Evolutionary conservation across 148 eudicot genomes (phyloP).

Genomic region (Salicornia ramosissima): DNA sequence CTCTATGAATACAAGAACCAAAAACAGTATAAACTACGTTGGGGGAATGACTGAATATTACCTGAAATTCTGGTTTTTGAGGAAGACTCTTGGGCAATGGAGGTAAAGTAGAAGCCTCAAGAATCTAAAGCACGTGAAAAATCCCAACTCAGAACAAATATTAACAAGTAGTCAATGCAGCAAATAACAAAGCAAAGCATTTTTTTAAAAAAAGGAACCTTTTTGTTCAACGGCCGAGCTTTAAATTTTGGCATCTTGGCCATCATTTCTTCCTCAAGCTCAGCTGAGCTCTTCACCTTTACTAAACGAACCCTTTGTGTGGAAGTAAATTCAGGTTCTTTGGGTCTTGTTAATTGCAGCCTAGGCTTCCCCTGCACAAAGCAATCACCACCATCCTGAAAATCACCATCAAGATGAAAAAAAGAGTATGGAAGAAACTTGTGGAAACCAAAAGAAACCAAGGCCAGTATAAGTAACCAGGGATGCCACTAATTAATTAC

Average conservation of each 20-base stretch:
- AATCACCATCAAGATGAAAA: slow-evolving; percentile 11
- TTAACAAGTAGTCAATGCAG: background rate
- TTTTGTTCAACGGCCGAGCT: slow-evolving; percentile 83
- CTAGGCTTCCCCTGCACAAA: slow-evolving; percentile 45
- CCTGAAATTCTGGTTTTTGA: slow-evolving; percentile 77
- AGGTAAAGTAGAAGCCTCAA: slow-evolving; percentile 69
- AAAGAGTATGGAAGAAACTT: background rate
- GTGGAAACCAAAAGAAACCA: background rate
- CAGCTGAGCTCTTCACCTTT: slow-evolving; percentile 79
- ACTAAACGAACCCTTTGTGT: slow-evolving; percentile 69
- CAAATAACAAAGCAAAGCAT: background rate
- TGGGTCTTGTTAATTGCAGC: slow-evolving; percentile 79
- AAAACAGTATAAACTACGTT: too few species aligned
- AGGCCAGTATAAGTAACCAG: background rate
- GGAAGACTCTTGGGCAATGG: slow-evolving; percentile 65
- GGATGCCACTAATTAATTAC: slow-evolving; percentile 28
- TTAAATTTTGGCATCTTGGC: slow-evolving; percentile 95
- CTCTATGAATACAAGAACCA: too few species aligned
- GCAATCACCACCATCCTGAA: slow-evolving; percentile 37
- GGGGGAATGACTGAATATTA: slow-evolving; percentile 12
- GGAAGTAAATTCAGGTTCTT: slow-evolving; percentile 87
- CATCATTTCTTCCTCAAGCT: slow-evolving; percentile 96
- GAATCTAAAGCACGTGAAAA: slow-evolving; percentile 42
- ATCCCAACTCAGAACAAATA: slow-evolving; percentile 3
- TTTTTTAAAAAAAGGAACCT: slow-evolving; percentile 43